Conservation (phyloP, 192 early-diverging fungal genomes). For the Funneliformis mosseae region DNA sequence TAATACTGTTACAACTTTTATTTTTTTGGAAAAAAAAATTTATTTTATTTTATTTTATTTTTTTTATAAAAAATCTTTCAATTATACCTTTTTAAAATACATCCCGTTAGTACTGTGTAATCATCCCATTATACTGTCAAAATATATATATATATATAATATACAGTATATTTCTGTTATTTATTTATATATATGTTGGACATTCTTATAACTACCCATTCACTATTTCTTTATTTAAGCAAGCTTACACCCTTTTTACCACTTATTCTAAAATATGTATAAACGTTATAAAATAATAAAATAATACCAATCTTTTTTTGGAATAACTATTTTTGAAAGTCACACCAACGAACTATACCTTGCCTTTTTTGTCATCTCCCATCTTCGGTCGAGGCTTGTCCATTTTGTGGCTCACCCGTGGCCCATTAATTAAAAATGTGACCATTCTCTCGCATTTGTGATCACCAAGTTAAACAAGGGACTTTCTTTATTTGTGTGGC, state of each 20-base stretch:
- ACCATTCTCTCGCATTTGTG: too few species aligned
- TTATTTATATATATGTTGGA: background rate
- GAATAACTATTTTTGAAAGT: background rate
- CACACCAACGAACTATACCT: background rate
- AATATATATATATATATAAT: too few species aligned
- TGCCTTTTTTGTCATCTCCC: background rate
- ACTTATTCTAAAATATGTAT: background rate
- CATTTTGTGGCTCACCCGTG: background rate
- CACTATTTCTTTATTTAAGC: background rate
- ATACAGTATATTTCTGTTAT: too few species aligned
- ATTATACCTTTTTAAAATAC: background rate
- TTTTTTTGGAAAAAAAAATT: too few species aligned
- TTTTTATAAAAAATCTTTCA: background rate
- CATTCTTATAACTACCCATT: background rate
- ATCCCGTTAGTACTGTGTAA: background rate
- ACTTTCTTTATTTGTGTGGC: background rate
- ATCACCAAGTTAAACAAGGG: too few species aligned
- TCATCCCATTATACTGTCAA: background rate
- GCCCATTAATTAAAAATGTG: too few species aligned
- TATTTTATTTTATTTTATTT: too few species aligned
- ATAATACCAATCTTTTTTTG: background rate
- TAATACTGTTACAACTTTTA: too few species aligned
- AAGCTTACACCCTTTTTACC: background rate
- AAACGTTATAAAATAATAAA: background rate
- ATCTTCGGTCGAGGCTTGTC: too few species aligned